These are phyloP conservation scores for Colletotrichum navitas DNA, from an alignment of 2,329 filamentous ascomycete species.

Conservation along the genomic window DNA sequence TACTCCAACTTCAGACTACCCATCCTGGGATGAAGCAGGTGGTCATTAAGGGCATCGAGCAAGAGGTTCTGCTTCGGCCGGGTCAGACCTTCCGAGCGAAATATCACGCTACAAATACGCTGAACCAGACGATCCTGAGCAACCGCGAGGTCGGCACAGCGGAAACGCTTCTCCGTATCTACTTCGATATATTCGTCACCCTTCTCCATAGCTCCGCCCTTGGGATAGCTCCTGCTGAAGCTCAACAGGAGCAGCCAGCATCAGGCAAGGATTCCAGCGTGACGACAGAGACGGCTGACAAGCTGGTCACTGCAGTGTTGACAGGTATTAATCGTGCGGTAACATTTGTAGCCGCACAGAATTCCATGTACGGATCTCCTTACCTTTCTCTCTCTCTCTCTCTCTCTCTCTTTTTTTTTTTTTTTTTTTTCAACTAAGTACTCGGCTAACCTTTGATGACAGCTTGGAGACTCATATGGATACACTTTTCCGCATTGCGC, in stretches of 20 bases:
- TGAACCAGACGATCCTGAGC: constrained; percentile 96
- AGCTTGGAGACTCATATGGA: constrained; percentile 90
- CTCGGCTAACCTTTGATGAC: constrained; percentile 15
- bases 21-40: constrained; percentile 96
- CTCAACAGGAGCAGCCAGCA: constrained; percentile 3
- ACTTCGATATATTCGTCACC: constrained; percentile 89
- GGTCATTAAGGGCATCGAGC: constrained; percentile 86
- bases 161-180: constrained; percentile 85
- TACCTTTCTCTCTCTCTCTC: too few species aligned
- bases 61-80: constrained; percentile 87
- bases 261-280: constrained; percentile 36
- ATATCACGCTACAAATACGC: constrained; percentile 95
- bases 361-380: constrained; percentile 70
- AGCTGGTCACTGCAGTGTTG: constrained; percentile 90
- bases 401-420: too few species aligned
- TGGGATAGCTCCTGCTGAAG: constrained; percentile 24
- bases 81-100: constrained; percentile 90
- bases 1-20: constrained; percentile 89
- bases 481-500: constrained; percentile 94
- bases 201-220: constrained; percentile 71
- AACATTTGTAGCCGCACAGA: constrained; percentile 88
- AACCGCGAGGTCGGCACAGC: constrained; percentile 85
- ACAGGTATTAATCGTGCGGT: constrained; percentile 97
- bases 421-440: not conserved
- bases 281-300: constrained; percentile 82